Conservation (phyloP, 306 rosid genomes). For the Alnus glutinosa region DNA sequence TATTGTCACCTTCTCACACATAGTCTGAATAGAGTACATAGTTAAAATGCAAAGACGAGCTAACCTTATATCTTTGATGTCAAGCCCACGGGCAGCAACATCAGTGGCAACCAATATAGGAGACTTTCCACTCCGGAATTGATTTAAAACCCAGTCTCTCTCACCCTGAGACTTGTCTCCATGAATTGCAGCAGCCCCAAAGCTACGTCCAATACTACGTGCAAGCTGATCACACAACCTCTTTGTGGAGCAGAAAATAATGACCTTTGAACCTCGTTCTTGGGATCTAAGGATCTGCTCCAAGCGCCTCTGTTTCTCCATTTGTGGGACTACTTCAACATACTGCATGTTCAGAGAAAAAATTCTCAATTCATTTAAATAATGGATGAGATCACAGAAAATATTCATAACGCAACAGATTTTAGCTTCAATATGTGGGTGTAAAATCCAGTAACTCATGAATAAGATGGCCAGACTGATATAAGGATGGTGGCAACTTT, state of each 20-base stretch:
- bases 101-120: slow-evolving; percentile 96
- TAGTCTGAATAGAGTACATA: not conserved
- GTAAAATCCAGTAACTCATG: not conserved
- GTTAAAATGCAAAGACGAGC: slow-evolving; percentile 13
- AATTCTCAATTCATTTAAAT: not conserved
- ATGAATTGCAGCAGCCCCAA: slow-evolving; percentile 98
- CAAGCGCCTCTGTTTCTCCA: slow-evolving; percentile 97
- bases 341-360: slow-evolving; percentile 46
- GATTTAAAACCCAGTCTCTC: slow-evolving; percentile 92
- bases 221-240: slow-evolving; percentile 95
- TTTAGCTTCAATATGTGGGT: not conserved
- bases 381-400: not conserved
- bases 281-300: slow-evolving; percentile 96
- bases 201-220: slow-evolving; percentile 77
- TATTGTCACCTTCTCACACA: not conserved
- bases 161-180: slow-evolving; percentile 98
- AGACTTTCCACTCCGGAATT: slow-evolving; percentile 88
- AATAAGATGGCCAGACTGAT: not conserved
- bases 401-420: not conserved
- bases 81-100: slow-evolving; percentile 99
- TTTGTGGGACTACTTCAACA: slow-evolving; percentile 95
- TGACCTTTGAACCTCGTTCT: slow-evolving; percentile 88
- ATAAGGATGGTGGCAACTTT: not conserved
- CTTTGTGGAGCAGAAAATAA: slow-evolving; percentile 94
- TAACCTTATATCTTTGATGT: slow-evolving; percentile 97